Evolutionary conservation across 176 grass and related monocot genomes (phyloP), one percentile per base, ranked within the genome.

Genomic region (Phoenix dactylifera): DNA sequence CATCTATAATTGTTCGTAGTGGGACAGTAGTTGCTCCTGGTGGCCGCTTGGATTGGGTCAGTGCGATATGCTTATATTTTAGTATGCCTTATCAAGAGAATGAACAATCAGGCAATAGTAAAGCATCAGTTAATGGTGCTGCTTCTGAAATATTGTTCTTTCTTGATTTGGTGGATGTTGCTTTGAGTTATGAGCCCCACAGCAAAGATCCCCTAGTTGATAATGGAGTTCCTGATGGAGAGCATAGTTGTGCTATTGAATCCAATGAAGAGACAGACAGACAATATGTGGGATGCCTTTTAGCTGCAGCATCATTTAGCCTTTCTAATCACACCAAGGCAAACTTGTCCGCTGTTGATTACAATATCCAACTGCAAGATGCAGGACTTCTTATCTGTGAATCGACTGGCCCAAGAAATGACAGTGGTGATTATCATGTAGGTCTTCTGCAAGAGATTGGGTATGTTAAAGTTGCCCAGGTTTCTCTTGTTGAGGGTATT

Each of bases 31-130:
- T 98, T 54, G 87, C 84, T 58, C 93, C 93, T 71, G 93, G 93
- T 76, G 93, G 84, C 50, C 87, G 93, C 63, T 83, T 98, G 65
- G 93, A 98, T 83, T 98, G 93, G 93, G 80, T 92, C 69, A 83
- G 65, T 72, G 70, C 64, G 2, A 78, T 98, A 73, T 78, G 71
- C 59, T 70, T 72, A 24, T 74, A 88, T 56, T 88, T 98, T 59
- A 83, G 73, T 82, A 67, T 76, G 65, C 71, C 67, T 84, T 72
- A 76, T 54, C 54, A 58, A 18, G 59, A 78, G 82, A 69, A 62
- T 63, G 78, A 80, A 77, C 59, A 70, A 29, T 62, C 77, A 20
- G 16, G 68, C 20, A 67, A 69, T 70, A 60, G 70, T 67, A 79
- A 77, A 54, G 71, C 18, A 67, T 75, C 71, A 39, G 52, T 52